Conservation (phyloP, 2,329 filamentous ascomycete species). For the Myriosclerotinia duriaeana region DNA sequence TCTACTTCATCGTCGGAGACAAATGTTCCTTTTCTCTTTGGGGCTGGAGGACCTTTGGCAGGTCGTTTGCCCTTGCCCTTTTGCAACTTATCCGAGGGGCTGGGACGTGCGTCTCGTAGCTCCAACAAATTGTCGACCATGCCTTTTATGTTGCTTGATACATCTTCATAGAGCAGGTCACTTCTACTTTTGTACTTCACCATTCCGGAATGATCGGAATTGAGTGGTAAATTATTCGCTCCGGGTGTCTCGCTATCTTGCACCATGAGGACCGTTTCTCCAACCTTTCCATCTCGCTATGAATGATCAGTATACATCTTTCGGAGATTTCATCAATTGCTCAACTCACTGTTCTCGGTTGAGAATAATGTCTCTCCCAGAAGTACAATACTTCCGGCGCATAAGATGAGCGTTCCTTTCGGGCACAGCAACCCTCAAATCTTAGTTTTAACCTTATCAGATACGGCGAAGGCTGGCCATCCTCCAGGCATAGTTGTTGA, state of each 20-base stretch:
- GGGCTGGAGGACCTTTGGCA: not conserved
- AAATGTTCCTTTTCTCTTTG: not conserved
- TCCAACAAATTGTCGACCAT: constrained; percentile 13
- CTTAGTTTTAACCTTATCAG: constrained; percentile 9
- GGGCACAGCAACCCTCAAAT: constrained; percentile 13
- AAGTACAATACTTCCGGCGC: constrained; percentile 22
- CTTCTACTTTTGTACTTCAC: constrained; percentile 17
- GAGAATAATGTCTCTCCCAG: constrained; percentile 17
- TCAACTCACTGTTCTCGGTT: constrained; percentile 8
- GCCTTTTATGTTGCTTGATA: constrained; percentile 4
- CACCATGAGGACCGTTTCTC: constrained; percentile 11
- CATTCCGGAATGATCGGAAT: constrained; percentile 21
- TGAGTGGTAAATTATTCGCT: constrained; percentile 1
- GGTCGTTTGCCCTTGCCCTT: not conserved
- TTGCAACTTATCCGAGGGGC: not conserved
- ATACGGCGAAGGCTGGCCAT: not conserved
- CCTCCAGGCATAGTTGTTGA: constrained; percentile 9
- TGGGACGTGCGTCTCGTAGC: not conserved
- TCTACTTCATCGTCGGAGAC: not conserved
- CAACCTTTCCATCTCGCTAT: not conserved
- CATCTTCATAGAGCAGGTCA: constrained; percentile 10
- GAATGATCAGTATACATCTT: not conserved
- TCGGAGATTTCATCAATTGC: fast-evolving
- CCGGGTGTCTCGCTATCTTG: constrained; percentile 13
- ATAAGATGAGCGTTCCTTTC: not conserved